Conservation (phyloP, 371 early-diverging fungal species). For the Mucor sp. region DNA sequence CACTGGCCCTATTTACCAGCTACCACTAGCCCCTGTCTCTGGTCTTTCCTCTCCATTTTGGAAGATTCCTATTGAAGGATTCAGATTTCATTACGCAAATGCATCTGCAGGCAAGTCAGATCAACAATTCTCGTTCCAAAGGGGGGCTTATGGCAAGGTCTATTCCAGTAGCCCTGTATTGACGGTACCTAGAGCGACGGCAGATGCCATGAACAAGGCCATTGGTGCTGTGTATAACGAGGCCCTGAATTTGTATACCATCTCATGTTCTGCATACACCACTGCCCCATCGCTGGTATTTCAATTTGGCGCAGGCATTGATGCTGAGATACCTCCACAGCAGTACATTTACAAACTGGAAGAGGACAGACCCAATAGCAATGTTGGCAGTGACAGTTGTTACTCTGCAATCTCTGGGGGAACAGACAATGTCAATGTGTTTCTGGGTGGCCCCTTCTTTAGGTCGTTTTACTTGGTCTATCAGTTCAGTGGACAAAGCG, state of each 20-base stretch:
- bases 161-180: slow-evolving; percentile 31
- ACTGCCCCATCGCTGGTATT: slow-evolving; percentile 20
- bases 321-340: slow-evolving; percentile 27
- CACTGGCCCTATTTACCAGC: slow-evolving; percentile 18
- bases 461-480: slow-evolving; percentile 34
- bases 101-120: neutral
- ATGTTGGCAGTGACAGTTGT: slow-evolving; percentile 1
- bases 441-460: slow-evolving; percentile 41
- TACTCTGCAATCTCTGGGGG: slow-evolving; percentile 28
- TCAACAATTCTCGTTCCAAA: slow-evolving; percentile 1
- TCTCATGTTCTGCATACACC: slow-evolving; percentile 18
- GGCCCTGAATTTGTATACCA: slow-evolving; percentile 16
- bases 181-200: slow-evolving; percentile 18
- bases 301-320: slow-evolving; percentile 21
- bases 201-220: slow-evolving; percentile 23
- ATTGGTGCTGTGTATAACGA: slow-evolving; percentile 22
- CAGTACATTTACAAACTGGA: slow-evolving; percentile 27
- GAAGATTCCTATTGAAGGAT: slow-evolving; percentile 29
- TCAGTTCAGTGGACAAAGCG: slow-evolving; percentile 3
- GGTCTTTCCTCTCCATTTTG: slow-evolving; percentile 32
- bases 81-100: slow-evolving; percentile 2
- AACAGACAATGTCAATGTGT: slow-evolving; percentile 18
- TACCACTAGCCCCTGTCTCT: slow-evolving; percentile 17
- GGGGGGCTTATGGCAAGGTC: slow-evolving; percentile 19
- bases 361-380: neutral